phyloP scores from a whole-genome alignment of 495 filamentous ascomycete species.

The Annulohypoxylon stygium region DNA sequence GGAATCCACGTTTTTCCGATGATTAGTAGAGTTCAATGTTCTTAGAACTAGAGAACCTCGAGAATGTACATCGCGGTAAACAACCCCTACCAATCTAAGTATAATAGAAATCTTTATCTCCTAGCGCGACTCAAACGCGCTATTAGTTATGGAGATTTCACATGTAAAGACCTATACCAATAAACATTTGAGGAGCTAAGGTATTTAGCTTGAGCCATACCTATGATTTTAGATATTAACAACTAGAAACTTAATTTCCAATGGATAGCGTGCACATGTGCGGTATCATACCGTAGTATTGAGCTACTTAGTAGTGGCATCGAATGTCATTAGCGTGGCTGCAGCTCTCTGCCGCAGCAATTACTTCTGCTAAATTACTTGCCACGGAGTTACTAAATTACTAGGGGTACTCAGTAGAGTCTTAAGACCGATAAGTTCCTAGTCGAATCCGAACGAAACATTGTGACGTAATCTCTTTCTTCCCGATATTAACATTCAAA shows the following conservation, averaged over 20 bases:
- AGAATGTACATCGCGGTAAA: no score
- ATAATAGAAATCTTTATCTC: no score
- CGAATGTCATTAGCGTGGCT: background rate
- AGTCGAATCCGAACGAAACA: background rate
- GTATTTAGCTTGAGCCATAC: no score
- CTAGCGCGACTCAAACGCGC: no score
- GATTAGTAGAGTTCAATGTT: no score
- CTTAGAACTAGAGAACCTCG: no score
- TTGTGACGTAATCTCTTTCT: constrained; percentile 12
- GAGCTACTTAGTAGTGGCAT: background rate
- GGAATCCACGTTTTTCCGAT: no score
- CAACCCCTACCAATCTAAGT: no score
- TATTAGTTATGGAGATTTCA: no score
- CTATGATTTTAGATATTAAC: background rate
- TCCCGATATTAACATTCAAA: background rate
- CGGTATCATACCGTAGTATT: background rate
- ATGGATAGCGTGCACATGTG: background rate
- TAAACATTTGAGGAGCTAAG: no score
- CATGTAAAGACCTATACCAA: no score
- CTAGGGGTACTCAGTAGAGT: background rate
- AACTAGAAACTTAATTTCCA: constrained; percentile 3
- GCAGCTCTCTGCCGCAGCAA: background rate
- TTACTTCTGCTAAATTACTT: background rate
- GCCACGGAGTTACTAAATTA: background rate
- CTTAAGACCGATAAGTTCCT: background rate